Conservation (phyloP, 2,329 filamentous ascomycete species). For the Uncinocarpus reesii region DNA sequence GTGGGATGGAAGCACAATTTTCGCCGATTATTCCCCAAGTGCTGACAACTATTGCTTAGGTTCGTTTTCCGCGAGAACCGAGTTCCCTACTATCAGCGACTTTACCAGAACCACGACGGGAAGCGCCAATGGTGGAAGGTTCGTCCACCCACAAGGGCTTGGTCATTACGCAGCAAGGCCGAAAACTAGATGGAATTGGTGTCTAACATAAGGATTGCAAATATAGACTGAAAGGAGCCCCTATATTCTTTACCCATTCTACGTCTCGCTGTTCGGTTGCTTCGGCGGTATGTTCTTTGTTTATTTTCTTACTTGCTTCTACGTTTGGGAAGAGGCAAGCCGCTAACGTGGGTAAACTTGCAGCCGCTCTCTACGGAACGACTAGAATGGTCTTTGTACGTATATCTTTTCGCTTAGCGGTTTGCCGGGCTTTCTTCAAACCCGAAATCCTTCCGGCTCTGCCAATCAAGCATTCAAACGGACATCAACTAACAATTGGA, state of each 20-base stretch:
- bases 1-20: not conserved
- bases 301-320: not conserved
- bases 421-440: not conserved
- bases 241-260: conserved; percentile 53
- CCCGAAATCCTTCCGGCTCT: not conserved
- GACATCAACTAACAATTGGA: conserved; percentile 6
- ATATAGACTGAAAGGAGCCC: conserved; percentile 45
- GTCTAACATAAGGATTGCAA: not conserved
- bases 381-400: conserved; percentile 36
- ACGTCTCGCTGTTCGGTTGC: conserved; percentile 42
- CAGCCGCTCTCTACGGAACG: conserved; percentile 36
- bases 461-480: too few relatives aligned
- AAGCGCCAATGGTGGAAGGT: conserved; percentile 60
- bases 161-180: not conserved
- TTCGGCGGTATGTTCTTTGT: conserved; percentile 37
- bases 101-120: conserved; percentile 57
- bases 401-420: conserved; percentile 16
- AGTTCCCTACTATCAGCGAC: conserved; percentile 56
- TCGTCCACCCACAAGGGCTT: conserved; percentile 22
- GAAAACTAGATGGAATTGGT: not conserved
- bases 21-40: not conserved
- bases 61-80: conserved; percentile 56
- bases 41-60: conserved; percentile 23
- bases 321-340: not conserved
- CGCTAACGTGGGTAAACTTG: not conserved